Percentiles rank a stretch among this genome's conserved stretches.
These are phyloP conservation scores for Strobilomyces confusus DNA, from an alignment of 768 basidiomycete genomes.

Conservation along the genomic window DNA sequence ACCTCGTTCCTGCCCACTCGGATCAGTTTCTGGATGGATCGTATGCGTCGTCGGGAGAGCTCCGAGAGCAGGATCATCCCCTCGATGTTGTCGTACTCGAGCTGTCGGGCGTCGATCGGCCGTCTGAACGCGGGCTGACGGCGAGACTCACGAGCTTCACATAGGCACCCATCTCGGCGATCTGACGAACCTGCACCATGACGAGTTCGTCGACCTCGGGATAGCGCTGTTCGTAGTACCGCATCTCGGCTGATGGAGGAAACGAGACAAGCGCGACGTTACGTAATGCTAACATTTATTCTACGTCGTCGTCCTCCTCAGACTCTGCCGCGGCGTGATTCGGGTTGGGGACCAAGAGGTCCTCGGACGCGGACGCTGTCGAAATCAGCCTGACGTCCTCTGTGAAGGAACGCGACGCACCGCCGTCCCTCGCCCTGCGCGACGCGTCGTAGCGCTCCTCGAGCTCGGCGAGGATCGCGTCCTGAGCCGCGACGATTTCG, in stretches of 20 bases:
- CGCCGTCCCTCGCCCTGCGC: constrained; percentile 40
- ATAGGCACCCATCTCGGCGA: constrained; percentile 99
- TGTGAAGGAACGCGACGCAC: constrained; percentile 35
- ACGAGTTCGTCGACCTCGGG: constrained; percentile 98
- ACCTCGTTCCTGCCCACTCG: constrained; percentile 94
- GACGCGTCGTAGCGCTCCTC: constrained; percentile 59
- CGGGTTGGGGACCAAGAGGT: constrained; percentile 66
- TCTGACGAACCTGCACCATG: constrained; percentile 99
- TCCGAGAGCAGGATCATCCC: constrained; percentile 99
- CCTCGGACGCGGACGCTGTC: no score
- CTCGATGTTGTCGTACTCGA: constrained; percentile 98
- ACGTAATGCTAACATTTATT: constrained; percentile 10
- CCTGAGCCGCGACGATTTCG: constrained; percentile 59
- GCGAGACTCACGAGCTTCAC: constrained; percentile 81
- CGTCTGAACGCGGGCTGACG: not conserved
- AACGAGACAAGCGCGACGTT: not conserved
- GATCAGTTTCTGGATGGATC: constrained; percentile 97
- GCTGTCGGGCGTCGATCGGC: constrained; percentile 41
- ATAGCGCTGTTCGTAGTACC: constrained; percentile 91
- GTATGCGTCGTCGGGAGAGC: constrained; percentile 90
- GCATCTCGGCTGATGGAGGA: no score
- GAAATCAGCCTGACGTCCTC: no score
- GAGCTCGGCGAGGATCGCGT: constrained; percentile 65
- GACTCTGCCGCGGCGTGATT: constrained; percentile 42
- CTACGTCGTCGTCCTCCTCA: constrained; percentile 14